Base-by-base conservation (phyloP, 2,329 filamentous ascomycete genomes). In the Nigrospora oryzae region DNA sequence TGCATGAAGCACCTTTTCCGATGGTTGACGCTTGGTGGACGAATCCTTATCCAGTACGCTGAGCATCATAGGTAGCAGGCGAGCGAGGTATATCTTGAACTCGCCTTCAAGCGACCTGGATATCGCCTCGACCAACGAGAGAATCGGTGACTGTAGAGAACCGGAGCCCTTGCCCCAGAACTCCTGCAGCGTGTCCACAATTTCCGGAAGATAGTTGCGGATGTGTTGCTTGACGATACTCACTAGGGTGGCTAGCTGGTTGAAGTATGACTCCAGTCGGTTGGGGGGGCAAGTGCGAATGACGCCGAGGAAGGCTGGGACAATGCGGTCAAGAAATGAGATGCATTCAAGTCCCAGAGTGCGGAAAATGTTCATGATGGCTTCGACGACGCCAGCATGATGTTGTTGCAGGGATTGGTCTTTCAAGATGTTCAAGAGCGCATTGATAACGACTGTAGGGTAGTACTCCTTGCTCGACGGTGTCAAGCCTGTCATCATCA, bases 401-500 rank as follows among this genome's bases (percentile, higher is more conserved):
- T 95, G 91, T 57, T 94, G 87, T 12, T 84, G 80, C 5, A 98
- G 73, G 0, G 93, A 97, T 23, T 83, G 82, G 55, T 98, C 93
- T 57, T 91, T 94, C 33, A 98, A 69, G 53, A 98, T 90, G 46
- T 89, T 84, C 57, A 98, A 81, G 11, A 98, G 75, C 2, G 93
- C 94, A 57, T 95, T 95, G 61, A 98, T 96, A 39, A 96, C 93
- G 15, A 98, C 89, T 0, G 93, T 98, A 1, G 93, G 93, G 59
- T 95, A 98, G 64, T 98, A 98, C 57, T 98, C 93, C 59, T 98
- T 95, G 58, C 88, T 95, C 0, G 91, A 97, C 0, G 93, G 94
- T 1, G 90, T 97, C 36, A 96, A 74, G 13, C 94, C 93, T 36
- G 88, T 89, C 91, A 98, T 98, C 74, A 98, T 97, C 30, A 98